Evolutionary conservation across 768 basidiomycete species (phyloP).

Genomic region (Tylopilus vinaceipallidus): DNA sequence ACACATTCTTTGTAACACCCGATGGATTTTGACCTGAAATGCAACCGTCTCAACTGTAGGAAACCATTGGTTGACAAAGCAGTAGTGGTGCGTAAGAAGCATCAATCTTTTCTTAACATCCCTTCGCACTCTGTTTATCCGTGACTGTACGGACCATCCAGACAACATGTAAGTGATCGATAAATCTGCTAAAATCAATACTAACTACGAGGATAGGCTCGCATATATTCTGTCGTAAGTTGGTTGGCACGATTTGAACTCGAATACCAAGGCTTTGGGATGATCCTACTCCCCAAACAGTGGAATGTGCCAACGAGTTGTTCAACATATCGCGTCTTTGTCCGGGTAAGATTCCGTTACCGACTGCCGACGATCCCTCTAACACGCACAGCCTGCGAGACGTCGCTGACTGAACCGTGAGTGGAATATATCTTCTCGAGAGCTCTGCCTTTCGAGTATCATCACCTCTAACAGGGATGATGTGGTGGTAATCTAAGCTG

Average conservation of each 20-base stretch:
- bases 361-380: not conserved
- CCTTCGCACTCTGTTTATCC: not conserved
- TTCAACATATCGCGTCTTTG: slow-evolving; percentile 78
- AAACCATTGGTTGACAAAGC: slow-evolving; percentile 70
- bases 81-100: slow-evolving; percentile 63
- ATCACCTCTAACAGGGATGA: slow-evolving; percentile 38
- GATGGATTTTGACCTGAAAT: slow-evolving; percentile 78
- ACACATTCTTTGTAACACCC: too few species aligned
- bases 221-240: slow-evolving; percentile 79
- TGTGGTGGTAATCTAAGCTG: slow-evolving; percentile 55
- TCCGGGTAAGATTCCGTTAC: slow-evolving; percentile 50
- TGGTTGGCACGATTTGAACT: not conserved
- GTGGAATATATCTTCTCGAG: slow-evolving; percentile 10
- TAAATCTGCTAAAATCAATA: not conserved
- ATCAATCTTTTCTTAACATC: slow-evolving; percentile 1
- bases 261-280: not conserved
- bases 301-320: slow-evolving; percentile 82
- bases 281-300: slow-evolving; percentile 36
- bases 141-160: slow-evolving; percentile 24
- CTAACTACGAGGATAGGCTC: slow-evolving; percentile 50
- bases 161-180: slow-evolving; percentile 52
- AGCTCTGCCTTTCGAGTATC: not conserved
- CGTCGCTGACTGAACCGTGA: slow-evolving; percentile 76
- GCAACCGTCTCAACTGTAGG: slow-evolving; percentile 78
- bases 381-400: slow-evolving; percentile 68